Base-by-base conservation (phyloP, 805 yeast genomes). In the Wickerhamomyces sydowiorum region DNA sequence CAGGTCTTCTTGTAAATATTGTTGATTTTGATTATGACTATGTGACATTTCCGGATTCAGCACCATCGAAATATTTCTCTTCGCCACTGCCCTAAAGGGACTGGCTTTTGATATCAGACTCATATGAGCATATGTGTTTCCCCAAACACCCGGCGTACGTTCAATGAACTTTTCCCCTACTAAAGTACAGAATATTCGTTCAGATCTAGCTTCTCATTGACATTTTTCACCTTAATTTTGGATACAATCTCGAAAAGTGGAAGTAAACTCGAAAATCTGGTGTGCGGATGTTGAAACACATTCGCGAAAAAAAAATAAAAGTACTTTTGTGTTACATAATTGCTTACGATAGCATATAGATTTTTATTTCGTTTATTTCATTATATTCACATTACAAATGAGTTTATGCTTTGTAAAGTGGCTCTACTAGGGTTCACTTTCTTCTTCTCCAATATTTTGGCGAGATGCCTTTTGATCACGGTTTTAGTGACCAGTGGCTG, bases 371-470 rank as follows among this genome's bases (percentile, higher is more conserved):
- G n/a, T n/a, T 24, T 24, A 24, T 24, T 8, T 24, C 27, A 24
- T 8, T 24, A 8, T 24, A 24, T 24, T 8, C 27, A 72, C 79
- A 82, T 74, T 24, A 82, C 49, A 45, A 48, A 76, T 2, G 78
- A 60, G 47, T 86, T 83, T 2, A 85, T 78, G 23, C 90, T 74
- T 50, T 82, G 89, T 32, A 86, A 64, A 0, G 95, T 83, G 10
- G 86, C 80, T 38, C 96, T 66, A 42, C 89, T 80, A 0, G 96
- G 95, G 45, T 86, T 84, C 5, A 75, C 76, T 32, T 71, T 75
- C n/a, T 73, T 57, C 7, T 64, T 57, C 3, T 70, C 61, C 15
- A 73, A 66, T 3, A 87, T 51, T 36, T 57, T 58, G 3, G 78
- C 73, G 24, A 87, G 61, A 41, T 83, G 80, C 43, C 70, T 70